Conservation (phyloP, 148 eudicot species). For the Silene conica region DNA sequence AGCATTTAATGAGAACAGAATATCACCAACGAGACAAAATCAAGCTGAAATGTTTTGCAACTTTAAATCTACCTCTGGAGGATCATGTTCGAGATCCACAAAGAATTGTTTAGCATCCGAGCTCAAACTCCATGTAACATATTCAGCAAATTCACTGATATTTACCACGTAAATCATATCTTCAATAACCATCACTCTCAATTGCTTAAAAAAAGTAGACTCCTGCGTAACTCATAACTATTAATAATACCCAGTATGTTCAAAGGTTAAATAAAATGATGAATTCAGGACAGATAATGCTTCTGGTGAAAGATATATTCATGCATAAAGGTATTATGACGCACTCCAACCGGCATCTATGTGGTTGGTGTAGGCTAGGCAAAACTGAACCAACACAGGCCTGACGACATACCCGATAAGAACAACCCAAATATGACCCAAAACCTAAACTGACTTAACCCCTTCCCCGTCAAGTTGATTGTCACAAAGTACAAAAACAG, state of each 20-base stretch:
- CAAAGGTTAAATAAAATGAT: not conserved
- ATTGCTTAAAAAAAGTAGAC: constrained; percentile 47
- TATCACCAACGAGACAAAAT: not conserved
- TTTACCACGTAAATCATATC: constrained; percentile 88
- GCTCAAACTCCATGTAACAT: constrained; percentile 52
- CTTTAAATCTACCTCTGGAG: constrained; percentile 57
- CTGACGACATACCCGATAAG: no score
- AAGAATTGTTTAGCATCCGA: constrained; percentile 40
- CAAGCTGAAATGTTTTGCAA: not conserved
- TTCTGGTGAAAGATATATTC: no score
- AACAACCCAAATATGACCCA: no score
- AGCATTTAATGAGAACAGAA: constrained; percentile 8
- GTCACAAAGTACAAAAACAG: no score
- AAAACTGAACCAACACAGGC: no score
- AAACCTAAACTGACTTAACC: no score
- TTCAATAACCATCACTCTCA: constrained; percentile 81
- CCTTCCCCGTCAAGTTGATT: no score
- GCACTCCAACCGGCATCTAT: no score
- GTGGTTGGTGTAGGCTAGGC: no score
- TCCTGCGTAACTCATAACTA: constrained; percentile 43
- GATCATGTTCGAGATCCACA: constrained; percentile 84
- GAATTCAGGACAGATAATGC: no score
- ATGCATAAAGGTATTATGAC: no score
- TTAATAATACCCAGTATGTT: not conserved
- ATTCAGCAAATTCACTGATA: constrained; percentile 50